Evolutionary conservation across 208 protist species (phyloP).

Genomic region (Trichomonas vaginalis): DNA sequence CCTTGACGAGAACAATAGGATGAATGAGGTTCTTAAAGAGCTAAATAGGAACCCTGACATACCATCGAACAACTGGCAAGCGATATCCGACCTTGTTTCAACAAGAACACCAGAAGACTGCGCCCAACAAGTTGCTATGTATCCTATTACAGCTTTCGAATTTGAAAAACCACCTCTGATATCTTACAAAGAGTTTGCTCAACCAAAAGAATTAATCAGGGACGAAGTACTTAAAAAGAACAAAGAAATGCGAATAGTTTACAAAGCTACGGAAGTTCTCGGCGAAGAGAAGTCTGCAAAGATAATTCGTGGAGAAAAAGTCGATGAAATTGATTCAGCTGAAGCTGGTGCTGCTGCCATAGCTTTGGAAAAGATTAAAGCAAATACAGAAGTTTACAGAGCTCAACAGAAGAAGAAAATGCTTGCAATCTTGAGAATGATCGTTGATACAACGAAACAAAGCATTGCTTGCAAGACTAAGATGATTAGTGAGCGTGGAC

Average conservation of each 20-base stretch:
- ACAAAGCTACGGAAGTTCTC: not conserved
- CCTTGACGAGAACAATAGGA: not conserved
- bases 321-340: not conserved
- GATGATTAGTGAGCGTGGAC: not conserved
- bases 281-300: not conserved
- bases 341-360: not conserved
- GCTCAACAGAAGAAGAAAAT: not conserved
- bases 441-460: not conserved
- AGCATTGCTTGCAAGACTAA: not conserved
- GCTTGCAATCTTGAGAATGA: not conserved
- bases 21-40: not conserved
- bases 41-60: not conserved
- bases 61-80: not conserved
- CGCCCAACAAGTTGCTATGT: not conserved
- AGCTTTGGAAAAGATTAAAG: not conserved
- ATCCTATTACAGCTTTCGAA: not conserved
- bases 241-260: not conserved
- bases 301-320: not conserved
- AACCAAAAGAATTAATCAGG: not conserved
- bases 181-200: too few species aligned
- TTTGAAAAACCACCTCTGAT: too few species aligned
- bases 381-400: not conserved
- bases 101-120: slow-evolving; percentile 3
- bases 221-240: not conserved
- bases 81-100: not conserved